Base-by-base conservation (phyloP, 352 stramenopile species). In the Halophytophthora polymorphica region DNA sequence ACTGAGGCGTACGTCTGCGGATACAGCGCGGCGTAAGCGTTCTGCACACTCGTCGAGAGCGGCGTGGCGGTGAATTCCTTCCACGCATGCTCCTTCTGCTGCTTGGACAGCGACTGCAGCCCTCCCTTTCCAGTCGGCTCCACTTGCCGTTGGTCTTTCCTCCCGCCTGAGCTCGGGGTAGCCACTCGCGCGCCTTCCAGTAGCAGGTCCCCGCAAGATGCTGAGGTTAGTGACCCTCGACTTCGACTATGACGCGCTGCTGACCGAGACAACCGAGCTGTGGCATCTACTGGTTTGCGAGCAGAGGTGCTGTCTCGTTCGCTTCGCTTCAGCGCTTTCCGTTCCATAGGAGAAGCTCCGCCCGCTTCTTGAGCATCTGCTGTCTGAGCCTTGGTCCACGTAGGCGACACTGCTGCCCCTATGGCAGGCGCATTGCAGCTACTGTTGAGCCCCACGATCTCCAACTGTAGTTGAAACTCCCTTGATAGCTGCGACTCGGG, bases 11-110 rank as follows among this genome's bases (percentile, higher is more conserved):
- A 86, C 29, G 69, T 64, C 31, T 69, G 56, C 0, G 75, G 75
- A 47, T 89, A 86, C 8, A 89, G 35, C 31, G 71, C 66, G 0
- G 75, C 58, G 46, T 89, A 89, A 6, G 77, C 75, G 15, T 86
- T 73, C n/a, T 77, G 73, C 3, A 84, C 62, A n/a, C 46, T 53
- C 8, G 58, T 47, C 5, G 67, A 79, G 14, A 84, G 56, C 6
- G 70, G 61, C 3, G 55, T 37, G 0, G 47, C 31, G 3, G 61
- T 45, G 42, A 86, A 89, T 1, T 80, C 55, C 10, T 53, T 53
- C 77, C 77, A 89, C 0, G 85, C 49, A 6, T 37, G 42, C 25
- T 72, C 43, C 42, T 72, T 72, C 19, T 74, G 65, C 12, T 66
- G 34, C 34, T 68, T 70, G 1, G 69, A 76, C 15, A 84, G 23